Evolutionary conservation across 2,329 filamentous ascomycete species (phyloP).

Genomic region (Diaporthe velutina): DNA sequence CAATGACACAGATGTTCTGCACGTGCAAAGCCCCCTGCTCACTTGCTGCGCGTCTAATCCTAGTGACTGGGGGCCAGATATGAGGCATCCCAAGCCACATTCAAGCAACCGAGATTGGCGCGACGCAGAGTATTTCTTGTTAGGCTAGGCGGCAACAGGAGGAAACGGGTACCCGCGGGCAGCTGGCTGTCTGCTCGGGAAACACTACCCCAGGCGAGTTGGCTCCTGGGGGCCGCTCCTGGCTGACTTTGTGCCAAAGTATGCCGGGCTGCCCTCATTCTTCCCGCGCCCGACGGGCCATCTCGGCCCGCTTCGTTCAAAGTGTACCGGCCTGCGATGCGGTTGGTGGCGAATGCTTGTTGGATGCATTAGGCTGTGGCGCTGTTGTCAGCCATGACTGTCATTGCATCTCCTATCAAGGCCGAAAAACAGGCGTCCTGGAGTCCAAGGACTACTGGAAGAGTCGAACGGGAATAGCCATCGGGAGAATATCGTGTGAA

Average conservation of each 20-base stretch:
- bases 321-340: neutral
- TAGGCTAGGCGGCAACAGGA: neutral
- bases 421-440: too few species aligned
- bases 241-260: neutral
- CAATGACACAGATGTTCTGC: neutral
- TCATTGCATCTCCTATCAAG: neutral
- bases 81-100: neutral
- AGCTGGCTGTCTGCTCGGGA: neutral
- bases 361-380: slow-evolving; percentile 4
- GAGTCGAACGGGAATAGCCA: fast-evolving
- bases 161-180: neutral
- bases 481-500: neutral
- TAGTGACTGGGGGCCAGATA: neutral
- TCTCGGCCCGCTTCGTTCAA: slow-evolving; percentile 26
- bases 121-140: neutral
- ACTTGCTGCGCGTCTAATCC: neutral
- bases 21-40: neutral
- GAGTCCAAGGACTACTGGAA: neutral
- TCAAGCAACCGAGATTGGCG: slow-evolving; percentile 14
- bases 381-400: neutral
- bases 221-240: neutral
- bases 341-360: slow-evolving; percentile 2
- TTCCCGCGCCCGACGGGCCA: neutral
- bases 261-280: neutral
- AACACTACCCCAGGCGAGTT: neutral